These are phyloP conservation scores for Penicillium rolfsii DNA, from an alignment of 2,329 filamentous ascomycete genomes.

Conservation along the genomic window DNA sequence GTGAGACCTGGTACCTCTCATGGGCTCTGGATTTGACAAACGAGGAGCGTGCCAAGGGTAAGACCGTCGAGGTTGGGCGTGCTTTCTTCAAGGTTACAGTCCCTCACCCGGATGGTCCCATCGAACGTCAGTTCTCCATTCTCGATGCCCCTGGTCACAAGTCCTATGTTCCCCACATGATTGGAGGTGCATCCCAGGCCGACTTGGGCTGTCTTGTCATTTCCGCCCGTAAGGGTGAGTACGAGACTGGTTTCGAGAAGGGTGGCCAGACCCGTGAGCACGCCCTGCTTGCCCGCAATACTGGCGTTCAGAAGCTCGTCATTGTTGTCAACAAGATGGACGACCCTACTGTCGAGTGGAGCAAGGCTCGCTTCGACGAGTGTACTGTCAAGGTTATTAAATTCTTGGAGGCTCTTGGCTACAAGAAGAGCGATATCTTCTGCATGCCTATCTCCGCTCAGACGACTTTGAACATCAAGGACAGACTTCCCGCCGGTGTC, in stretches of 20 bases:
- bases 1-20: constrained; percentile 98
- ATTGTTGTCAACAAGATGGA: constrained; percentile 99
- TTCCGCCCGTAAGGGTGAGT: constrained; percentile 94
- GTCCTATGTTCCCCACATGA: constrained; percentile 98
- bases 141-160: constrained; percentile 97
- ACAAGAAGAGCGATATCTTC: constrained; percentile 91
- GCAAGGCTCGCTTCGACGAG: constrained; percentile 87
- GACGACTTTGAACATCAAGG: constrained; percentile 82
- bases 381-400: constrained; percentile 84
- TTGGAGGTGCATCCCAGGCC: constrained; percentile 89
- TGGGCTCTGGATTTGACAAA: constrained; percentile 98
- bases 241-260: constrained; percentile 96
- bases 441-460: constrained; percentile 98
- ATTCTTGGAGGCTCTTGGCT: constrained; percentile 90
- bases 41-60: constrained; percentile 94
- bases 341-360: constrained; percentile 94
- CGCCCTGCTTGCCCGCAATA: constrained; percentile 95
- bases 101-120: constrained; percentile 48
- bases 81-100: constrained; percentile 85
- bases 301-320: constrained; percentile 95
- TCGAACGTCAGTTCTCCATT: constrained; percentile 94
- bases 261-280: constrained; percentile 97
- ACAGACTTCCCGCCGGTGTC: constrained; percentile 74
- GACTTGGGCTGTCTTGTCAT: constrained; percentile 96
- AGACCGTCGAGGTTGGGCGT: constrained; percentile 95